Evolutionary conservation across 2,329 filamentous ascomycete genomes (phyloP).

Genomic region (Paramyrothecium roridum): DNA sequence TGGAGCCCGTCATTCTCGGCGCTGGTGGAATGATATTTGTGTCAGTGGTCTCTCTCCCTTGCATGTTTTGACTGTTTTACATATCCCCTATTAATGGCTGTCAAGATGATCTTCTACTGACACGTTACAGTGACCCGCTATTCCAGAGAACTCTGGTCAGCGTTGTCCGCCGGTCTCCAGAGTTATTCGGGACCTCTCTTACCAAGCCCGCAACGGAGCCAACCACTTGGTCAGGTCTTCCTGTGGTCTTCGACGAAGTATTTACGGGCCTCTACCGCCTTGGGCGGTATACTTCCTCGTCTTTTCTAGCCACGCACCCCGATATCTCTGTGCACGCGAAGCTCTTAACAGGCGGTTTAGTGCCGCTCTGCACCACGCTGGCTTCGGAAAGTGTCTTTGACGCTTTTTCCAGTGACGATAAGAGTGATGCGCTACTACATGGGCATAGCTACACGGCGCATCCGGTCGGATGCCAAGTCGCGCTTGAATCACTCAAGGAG

Average conservation of each 20-base stretch:
- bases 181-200: constrained; percentile 45
- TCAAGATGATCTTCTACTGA: background rate
- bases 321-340: constrained; percentile 84
- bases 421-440: constrained; percentile 76
- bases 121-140: constrained; percentile 62
- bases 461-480: constrained; percentile 76
- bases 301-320: constrained; percentile 64
- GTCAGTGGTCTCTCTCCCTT: constrained; percentile 38
- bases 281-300: constrained; percentile 66
- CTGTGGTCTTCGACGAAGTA: constrained; percentile 81
- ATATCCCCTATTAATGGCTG: background rate
- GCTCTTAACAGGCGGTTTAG: constrained; percentile 73
- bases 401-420: constrained; percentile 68
- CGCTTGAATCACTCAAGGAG: constrained; percentile 59
- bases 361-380: constrained; percentile 74
- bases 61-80: background rate
- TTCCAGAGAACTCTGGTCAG: constrained; percentile 72
- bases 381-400: constrained; percentile 72
- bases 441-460: constrained; percentile 88
- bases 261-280: constrained; percentile 85
- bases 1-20: constrained; percentile 78
- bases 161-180: constrained; percentile 57
- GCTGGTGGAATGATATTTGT: constrained; percentile 82
- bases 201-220: constrained; percentile 10
- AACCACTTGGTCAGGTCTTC: constrained; percentile 66